Percentiles rank a stretch among this genome's conserved stretches.
Conservation (phyloP, 371 early-diverging fungal species). For the Sporodiniella umbellata region DNA sequence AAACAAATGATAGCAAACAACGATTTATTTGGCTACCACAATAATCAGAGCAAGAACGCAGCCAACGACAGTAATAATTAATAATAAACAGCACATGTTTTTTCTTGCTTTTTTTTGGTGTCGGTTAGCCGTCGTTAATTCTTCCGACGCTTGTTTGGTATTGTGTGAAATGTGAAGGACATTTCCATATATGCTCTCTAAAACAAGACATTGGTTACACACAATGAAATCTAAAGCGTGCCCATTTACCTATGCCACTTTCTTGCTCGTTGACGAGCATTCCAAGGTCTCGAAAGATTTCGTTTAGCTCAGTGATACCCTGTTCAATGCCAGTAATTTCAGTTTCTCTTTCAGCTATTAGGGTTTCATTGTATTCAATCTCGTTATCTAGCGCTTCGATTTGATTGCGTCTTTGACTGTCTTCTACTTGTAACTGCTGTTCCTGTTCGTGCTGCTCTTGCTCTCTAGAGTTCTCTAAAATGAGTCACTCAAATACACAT, state of each 20-base stretch:
- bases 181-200: constrained; percentile 66
- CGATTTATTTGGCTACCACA: constrained; percentile 37
- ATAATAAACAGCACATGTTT: constrained; percentile 76
- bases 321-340: constrained; percentile 91
- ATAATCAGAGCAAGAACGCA: constrained; percentile 49
- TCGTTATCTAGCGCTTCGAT: constrained; percentile 84
- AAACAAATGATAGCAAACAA: not conserved
- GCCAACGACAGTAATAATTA: constrained; percentile 68
- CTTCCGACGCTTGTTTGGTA: constrained; percentile 75
- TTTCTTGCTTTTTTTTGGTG: constrained; percentile 80
- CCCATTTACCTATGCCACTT: constrained; percentile 76
- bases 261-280: constrained; percentile 96
- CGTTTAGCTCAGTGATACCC: constrained; percentile 90
- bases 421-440: constrained; percentile 51
- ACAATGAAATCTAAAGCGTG: not conserved
- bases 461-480: not conserved
- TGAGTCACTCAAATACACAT: not conserved
- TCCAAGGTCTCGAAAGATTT: constrained; percentile 94
- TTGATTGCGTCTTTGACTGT: constrained; percentile 64
- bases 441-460: constrained; percentile 36
- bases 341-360: constrained; percentile 91
- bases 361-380: constrained; percentile 86
- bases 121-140: constrained; percentile 76
- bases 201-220: not conserved
- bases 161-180: constrained; percentile 77